phyloP scores from a whole-genome alignment of 2,329 filamentous ascomycete species.

The Pestalotiopsis sp. region DNA sequence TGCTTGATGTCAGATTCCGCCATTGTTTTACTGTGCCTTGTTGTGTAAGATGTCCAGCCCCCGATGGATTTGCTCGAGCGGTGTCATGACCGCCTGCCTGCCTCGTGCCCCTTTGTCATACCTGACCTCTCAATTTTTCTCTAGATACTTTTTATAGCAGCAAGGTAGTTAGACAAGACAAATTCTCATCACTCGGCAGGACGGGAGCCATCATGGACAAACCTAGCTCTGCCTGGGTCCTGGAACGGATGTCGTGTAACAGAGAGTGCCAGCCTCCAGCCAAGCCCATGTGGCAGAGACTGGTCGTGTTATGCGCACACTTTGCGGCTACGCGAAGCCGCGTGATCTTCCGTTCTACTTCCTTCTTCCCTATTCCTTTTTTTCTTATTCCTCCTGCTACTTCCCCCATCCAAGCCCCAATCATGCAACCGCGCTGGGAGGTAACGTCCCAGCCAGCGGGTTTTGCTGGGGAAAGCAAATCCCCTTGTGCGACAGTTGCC shows the following conservation, averaged over 20 bases:
- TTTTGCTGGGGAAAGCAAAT: background rate
- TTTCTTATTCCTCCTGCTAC: background rate
- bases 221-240: background rate
- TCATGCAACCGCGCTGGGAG: too few relatives aligned
- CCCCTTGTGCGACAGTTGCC: too few relatives aligned
- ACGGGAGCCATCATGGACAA: background rate
- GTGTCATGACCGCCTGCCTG: too few relatives aligned
- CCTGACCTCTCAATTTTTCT: too few relatives aligned
- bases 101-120: too few relatives aligned
- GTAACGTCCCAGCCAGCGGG: too few relatives aligned
- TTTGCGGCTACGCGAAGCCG: background rate
- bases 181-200: background rate
- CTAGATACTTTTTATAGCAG: too few relatives aligned
- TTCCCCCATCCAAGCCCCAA: too few relatives aligned
- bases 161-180: too few relatives aligned
- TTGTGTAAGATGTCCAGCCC: background rate
- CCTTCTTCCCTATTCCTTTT: background rate
- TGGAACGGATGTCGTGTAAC: background rate
- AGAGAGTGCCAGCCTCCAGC: background rate
- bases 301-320: background rate
- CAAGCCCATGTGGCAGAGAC: background rate
- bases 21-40: background rate
- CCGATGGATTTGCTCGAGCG: too few relatives aligned
- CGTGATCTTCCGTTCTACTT: background rate
- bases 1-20: background rate